phyloP scores from a whole-genome alignment of 2,329 filamentous ascomycete species.

The Botryotinia globosa region DNA sequence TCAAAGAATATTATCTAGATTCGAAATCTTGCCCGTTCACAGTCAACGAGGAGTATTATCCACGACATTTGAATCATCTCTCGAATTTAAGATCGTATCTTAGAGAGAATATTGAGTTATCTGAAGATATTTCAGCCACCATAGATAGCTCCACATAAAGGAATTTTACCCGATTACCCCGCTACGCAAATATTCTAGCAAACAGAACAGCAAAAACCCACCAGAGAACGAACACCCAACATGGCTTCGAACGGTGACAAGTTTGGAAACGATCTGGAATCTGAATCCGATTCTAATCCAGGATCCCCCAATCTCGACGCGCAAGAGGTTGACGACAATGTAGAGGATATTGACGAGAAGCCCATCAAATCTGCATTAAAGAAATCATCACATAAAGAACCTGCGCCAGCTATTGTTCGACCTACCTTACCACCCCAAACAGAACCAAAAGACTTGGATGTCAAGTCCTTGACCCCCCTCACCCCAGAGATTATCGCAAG shows the following conservation, averaged over 20 bases:
- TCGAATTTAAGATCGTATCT: constrained; percentile 1
- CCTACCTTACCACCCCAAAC: constrained; percentile 83
- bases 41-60: constrained; percentile 6
- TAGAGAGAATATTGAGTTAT: constrained; percentile 1
- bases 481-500: constrained; percentile 96
- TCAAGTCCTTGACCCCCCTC: constrained; percentile 75
- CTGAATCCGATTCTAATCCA: constrained; percentile 55
- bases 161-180: constrained; percentile 19
- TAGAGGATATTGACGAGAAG: constrained; percentile 59
- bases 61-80: constrained; percentile 7
- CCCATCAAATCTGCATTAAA: constrained; percentile 83
- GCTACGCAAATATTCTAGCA: constrained; percentile 21
- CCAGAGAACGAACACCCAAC: constrained; percentile 29
- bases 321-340: constrained; percentile 55
- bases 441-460: constrained; percentile 83
- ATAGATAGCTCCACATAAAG: constrained; percentile 4
- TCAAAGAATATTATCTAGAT: constrained; percentile 20
- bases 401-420: constrained; percentile 56
- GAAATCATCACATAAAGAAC: constrained; percentile 59
- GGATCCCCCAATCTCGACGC: constrained; percentile 55
- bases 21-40: constrained; percentile 12
- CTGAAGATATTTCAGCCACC: background rate
- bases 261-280: constrained; percentile 70
- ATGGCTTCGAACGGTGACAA: constrained; percentile 54
- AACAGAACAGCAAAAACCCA: constrained; percentile 17